phyloP scores from a whole-genome alignment of 176 grass and related monocot species.

The Phoenix roebelenii region DNA sequence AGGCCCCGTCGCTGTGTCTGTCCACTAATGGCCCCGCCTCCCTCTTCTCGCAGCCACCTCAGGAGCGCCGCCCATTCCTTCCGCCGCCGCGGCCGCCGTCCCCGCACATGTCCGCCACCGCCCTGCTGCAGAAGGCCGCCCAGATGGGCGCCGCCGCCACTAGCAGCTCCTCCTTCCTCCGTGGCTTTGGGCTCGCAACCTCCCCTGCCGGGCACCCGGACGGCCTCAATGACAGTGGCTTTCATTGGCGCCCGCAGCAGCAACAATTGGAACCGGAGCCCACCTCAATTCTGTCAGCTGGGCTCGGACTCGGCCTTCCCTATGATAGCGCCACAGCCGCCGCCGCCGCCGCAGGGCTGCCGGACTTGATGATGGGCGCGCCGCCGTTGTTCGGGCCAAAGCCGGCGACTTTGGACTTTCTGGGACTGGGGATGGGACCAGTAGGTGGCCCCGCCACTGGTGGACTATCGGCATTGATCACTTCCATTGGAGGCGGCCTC shows the following conservation, averaged over 20 bases:
- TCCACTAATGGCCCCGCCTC: conserved; percentile 33
- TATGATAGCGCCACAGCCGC: conserved; percentile 31
- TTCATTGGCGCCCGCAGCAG: conserved; percentile 36
- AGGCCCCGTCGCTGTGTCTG: conserved; percentile 64
- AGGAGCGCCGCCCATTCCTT: conserved; percentile 36
- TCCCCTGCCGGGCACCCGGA: conserved; percentile 31
- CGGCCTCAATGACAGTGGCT: conserved; percentile 17
- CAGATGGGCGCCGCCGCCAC: conserved; percentile 82
- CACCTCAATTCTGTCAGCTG: conserved; percentile 44
- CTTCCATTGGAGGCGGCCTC: conserved; percentile 47
- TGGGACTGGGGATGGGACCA: conserved; percentile 68
- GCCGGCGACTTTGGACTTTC: conserved; percentile 79
- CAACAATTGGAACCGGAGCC: conserved; percentile 37
- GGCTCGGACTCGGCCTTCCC: conserved; percentile 60
- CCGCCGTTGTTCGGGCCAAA: conserved; percentile 53
- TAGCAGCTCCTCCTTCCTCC: conserved; percentile 54
- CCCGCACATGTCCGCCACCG: conserved; percentile 85
- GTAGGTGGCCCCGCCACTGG: conserved; percentile 30
- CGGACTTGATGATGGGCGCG: conserved; percentile 74
- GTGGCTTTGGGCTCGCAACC: conserved; percentile 41
- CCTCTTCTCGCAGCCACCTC: conserved; percentile 29
- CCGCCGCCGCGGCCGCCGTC: conserved; percentile 39
- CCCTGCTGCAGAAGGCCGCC: conserved; percentile 80
- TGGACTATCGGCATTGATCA: conserved; percentile 44
- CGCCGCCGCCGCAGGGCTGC: conserved; percentile 11